Evolutionary conservation across 2,329 filamentous ascomycete species (phyloP), one percentile per base, ranked within the genome.

Genomic region (Apiospora hydei): DNA sequence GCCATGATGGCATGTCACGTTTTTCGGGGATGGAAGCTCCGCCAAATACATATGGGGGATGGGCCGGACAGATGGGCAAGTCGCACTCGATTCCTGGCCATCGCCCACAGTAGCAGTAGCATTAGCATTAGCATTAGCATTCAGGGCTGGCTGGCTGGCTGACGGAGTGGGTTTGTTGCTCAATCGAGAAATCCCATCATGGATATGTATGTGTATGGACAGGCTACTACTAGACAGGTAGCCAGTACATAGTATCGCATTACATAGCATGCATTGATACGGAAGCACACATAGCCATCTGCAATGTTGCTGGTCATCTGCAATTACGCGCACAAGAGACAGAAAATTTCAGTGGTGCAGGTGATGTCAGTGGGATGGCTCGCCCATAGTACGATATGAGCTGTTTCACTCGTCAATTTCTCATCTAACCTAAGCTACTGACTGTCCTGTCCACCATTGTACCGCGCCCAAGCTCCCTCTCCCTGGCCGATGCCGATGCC

Each of bases 351-450:
- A 3, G 51, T 61, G 53, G 18, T 64, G 30, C 57, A 64, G 57
- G 57, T 64, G 57, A 64, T 64, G 57, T 64, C 57, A 64, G n/a
- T 16, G 21, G 24, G 5, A 64, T 64, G 57, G 53, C 30, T 38
- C 18, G 53, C 30, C 7, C 34, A 64, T 64, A 64, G 57, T 64
- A 64, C 57, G 57, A 64, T 64, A 41, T 64, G 57, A 41, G 57
- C 57, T 64, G 57, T 64, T 64, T 64, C 57, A 34, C 57, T 64
- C 57, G 21, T 57, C 53, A 61, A 61, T 61, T 61, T 3, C 8
- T 16, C 53, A 41, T 64, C 18, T n/a, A 13, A 6, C 18, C 30
- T 64, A 64, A n/a, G n/a, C n/a, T n/a, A n/a, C n/a, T n/a, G n/a
- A n/a, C n/a, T n/a, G n/a, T n/a, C n/a, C 46, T 47, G 7, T 47